phyloP scores from a whole-genome alignment of 768 basidiomycete species.

The Trametes sanguinea region DNA sequence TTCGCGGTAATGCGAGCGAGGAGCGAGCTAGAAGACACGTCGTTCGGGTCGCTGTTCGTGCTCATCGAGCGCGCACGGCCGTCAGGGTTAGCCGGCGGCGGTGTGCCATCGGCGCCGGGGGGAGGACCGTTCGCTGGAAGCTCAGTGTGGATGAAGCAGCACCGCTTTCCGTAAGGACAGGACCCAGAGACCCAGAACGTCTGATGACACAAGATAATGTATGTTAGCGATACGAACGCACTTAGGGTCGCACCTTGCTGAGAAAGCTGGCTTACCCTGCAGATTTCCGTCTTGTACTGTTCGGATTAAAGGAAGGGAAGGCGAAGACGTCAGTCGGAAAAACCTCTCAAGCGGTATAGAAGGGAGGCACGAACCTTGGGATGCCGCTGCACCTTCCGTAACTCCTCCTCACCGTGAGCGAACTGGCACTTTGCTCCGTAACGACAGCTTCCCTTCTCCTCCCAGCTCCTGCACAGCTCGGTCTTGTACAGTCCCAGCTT shows the following conservation, averaged over 20 bases:
- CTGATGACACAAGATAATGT: conserved; percentile 38
- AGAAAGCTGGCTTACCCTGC: conserved; percentile 58
- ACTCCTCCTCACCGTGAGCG: conserved; percentile 88
- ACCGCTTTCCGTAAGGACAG: conserved; percentile 89
- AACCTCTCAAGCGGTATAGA: not conserved
- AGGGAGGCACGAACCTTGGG: conserved; percentile 65
- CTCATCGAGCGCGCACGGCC: conserved; percentile 67
- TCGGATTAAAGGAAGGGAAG: conserved; percentile 14
- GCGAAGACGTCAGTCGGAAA: conserved; percentile 22
- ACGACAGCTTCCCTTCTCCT: conserved; percentile 84
- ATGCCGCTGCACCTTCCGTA: conserved; percentile 81
- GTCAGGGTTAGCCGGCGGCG: conserved; percentile 48
- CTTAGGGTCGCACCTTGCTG: conserved; percentile 2
- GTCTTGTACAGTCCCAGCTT: conserved; percentile 92
- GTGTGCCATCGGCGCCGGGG: conserved; percentile 54
- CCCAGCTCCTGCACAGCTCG: conserved; percentile 88
- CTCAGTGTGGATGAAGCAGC: conserved; percentile 93
- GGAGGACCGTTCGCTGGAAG: conserved; percentile 64
- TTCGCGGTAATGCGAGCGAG: conserved; percentile 76
- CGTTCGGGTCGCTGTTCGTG: conserved; percentile 77
- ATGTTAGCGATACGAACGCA: conserved; percentile 1
- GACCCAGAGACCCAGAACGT: conserved; percentile 95
- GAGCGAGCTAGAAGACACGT: conserved; percentile 69
- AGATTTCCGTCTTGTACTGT: conserved; percentile 93
- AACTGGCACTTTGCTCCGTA: conserved; percentile 92